phyloP scores from a whole-genome alignment of 139 green algal species.

The Micromonas commoda region DNA sequence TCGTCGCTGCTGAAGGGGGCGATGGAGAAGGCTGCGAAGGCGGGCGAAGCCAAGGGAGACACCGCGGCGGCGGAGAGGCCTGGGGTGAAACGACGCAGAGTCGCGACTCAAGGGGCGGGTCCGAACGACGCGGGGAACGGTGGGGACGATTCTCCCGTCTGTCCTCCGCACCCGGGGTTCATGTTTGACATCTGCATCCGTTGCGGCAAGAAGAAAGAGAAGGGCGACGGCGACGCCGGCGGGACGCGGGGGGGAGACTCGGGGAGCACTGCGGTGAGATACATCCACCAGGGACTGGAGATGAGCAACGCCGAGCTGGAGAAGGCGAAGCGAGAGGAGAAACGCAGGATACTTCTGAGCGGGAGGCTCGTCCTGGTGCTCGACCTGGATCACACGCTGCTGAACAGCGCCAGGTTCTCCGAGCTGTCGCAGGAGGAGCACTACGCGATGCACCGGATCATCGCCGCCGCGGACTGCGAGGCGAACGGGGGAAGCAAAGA shows the following conservation, averaged over 20 bases:
- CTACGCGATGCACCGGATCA: constrained; percentile 3
- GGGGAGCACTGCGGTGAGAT: constrained; percentile 10
- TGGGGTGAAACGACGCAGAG: not conserved
- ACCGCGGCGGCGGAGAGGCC: not conserved
- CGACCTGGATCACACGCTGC: constrained; percentile 93
- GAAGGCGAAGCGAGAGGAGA: constrained; percentile 27
- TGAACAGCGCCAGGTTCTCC: constrained; percentile 63
- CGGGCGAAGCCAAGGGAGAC: not conserved
- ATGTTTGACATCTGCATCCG: constrained; percentile 69
- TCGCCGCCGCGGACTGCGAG: not conserved
- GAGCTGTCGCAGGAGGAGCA: constrained; percentile 20
- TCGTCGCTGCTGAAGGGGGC: not conserved
- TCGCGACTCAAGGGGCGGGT: not conserved
- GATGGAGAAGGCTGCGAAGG: not conserved
- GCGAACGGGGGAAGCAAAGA: not conserved
- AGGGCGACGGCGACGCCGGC: constrained; percentile 8
- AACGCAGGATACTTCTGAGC: not conserved
- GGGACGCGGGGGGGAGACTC: not conserved
- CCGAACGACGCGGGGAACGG: not conserved
- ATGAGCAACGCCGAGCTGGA: not conserved
- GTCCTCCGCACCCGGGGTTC: constrained; percentile 59
- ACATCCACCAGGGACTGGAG: constrained; percentile 19
- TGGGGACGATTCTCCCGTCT: constrained; percentile 17
- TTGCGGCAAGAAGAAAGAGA: constrained; percentile 47
- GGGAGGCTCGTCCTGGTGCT: constrained; percentile 66